phyloP scores from a whole-genome alignment of 139 green algal species.

The Auxenochlorella protothecoides region DNA sequence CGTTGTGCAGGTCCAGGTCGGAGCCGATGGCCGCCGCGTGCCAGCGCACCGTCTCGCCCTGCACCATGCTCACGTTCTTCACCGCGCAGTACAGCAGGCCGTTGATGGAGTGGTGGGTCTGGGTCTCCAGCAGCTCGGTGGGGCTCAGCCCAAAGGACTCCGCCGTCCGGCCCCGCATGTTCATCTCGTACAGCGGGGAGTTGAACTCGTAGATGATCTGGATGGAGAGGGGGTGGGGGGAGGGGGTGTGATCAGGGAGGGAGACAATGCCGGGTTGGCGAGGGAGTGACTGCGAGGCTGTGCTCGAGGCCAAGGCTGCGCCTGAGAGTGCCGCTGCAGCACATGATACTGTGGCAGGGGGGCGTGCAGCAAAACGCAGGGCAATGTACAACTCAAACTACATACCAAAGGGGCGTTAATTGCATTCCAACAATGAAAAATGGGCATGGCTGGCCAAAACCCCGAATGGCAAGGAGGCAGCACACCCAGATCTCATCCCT shows the following conservation, averaged over 20 bases:
- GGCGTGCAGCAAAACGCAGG: too few species aligned
- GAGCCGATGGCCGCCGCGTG: slow-evolving; percentile 19
- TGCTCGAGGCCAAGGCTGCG: too few species aligned
- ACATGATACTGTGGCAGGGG: too few species aligned
- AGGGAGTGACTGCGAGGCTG: too few species aligned
- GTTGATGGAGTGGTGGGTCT: slow-evolving; percentile 31
- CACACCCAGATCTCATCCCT: too few species aligned
- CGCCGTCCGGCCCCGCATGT: slow-evolving; percentile 7
- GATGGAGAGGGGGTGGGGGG: background rate
- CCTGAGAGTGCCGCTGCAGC: too few species aligned
- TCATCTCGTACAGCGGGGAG: slow-evolving; percentile 9
- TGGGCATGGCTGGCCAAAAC: too few species aligned
- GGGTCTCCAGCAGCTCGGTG: slow-evolving; percentile 14
- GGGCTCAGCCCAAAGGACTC: background rate
- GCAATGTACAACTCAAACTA: too few species aligned
- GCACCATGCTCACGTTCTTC: slow-evolving; percentile 5
- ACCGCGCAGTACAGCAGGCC: slow-evolving; percentile 29
- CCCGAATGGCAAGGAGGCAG: too few species aligned
- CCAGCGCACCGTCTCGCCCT: slow-evolving; percentile 27
- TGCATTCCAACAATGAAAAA: too few species aligned
- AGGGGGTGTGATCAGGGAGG: background rate
- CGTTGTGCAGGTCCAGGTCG: slow-evolving; percentile 30
- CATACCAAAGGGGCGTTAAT: too few species aligned
- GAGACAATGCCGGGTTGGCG: too few species aligned
- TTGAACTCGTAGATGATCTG: slow-evolving; percentile 30